Conservation (phyloP, 495 filamentous ascomycete genomes). For the Talaromyces thailandensis region DNA sequence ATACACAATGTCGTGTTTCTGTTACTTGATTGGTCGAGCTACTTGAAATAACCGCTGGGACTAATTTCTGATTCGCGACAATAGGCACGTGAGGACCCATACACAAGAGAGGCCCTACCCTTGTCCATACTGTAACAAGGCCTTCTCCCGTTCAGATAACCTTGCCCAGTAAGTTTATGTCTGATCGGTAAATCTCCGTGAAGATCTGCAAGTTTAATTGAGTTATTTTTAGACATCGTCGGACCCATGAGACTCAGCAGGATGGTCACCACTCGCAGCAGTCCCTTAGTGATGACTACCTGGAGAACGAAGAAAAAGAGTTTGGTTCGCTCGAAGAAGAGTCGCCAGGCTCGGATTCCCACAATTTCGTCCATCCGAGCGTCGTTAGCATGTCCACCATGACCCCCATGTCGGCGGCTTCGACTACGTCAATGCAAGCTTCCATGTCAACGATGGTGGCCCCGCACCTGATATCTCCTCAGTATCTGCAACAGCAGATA, state of each 20-base stretch:
- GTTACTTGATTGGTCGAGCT: neutral
- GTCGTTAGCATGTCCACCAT: slow-evolving; percentile 28
- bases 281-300: slow-evolving; percentile 58
- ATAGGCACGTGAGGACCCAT: slow-evolving; percentile 97
- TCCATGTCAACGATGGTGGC: slow-evolving; percentile 23
- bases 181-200: neutral
- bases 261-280: slow-evolving; percentile 54
- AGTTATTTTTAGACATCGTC: slow-evolving; percentile 61
- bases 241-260: slow-evolving; percentile 77
- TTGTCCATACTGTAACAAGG: slow-evolving; percentile 95
- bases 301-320: slow-evolving; percentile 65
- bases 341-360: slow-evolving; percentile 43
- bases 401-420: slow-evolving; percentile 31
- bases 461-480: slow-evolving; percentile 37
- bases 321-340: slow-evolving; percentile 68
- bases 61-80: slow-evolving; percentile 34
- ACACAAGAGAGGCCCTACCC: slow-evolving; percentile 98
- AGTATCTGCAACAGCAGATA: slow-evolving; percentile 39
- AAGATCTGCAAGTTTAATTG: slow-evolving; percentile 24
- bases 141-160: slow-evolving; percentile 96
- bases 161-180: slow-evolving; percentile 74
- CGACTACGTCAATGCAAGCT: slow-evolving; percentile 14
- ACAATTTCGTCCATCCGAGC: slow-evolving; percentile 15
- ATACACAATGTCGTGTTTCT: neutral
- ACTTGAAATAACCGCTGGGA: slow-evolving; percentile 50